phyloP scores from a whole-genome alignment of 106 monocot species.

The Acorus calamus region DNA sequence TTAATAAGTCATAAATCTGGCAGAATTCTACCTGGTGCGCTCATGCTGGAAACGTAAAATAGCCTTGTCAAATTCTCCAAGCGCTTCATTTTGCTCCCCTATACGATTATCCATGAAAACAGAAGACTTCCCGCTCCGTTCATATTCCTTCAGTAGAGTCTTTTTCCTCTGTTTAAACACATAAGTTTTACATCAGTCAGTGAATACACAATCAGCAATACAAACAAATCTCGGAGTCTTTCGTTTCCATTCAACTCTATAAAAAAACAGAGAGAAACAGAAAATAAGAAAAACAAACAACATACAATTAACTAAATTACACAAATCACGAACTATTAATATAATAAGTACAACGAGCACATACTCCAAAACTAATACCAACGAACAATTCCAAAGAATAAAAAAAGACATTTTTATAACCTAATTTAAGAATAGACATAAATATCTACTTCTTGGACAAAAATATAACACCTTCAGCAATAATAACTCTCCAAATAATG shows the following conservation, averaged over 20 bases:
- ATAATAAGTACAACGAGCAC: too few relatives aligned
- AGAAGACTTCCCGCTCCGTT: constrained; percentile 63
- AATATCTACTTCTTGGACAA: too few relatives aligned
- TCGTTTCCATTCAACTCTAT: too few relatives aligned
- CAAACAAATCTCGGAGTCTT: not conserved
- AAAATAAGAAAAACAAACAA: not conserved
- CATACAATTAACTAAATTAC: too few relatives aligned
- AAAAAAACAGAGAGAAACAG: constrained; percentile 2
- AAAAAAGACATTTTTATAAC: too few relatives aligned
- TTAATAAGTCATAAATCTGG: too few relatives aligned
- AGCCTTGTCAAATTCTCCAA: constrained; percentile 75
- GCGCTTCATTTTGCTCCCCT: constrained; percentile 65
- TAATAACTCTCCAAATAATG: too few relatives aligned
- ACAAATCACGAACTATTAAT: too few relatives aligned
- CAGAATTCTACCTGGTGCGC: constrained; percentile 36
- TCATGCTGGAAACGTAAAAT: constrained; percentile 71
- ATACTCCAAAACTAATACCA: too few relatives aligned
- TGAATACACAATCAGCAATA: not conserved
- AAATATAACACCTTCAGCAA: too few relatives aligned
- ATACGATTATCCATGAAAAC: constrained; percentile 68
- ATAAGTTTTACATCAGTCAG: not conserved
- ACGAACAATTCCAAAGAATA: too few relatives aligned
- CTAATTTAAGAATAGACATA: too few relatives aligned
- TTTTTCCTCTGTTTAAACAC: constrained; percentile 56
- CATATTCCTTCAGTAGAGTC: constrained; percentile 75